Percentiles rank a stretch among this genome's conserved stretches.
These are phyloP conservation scores for Calonectria pseudoturangicola DNA, from an alignment of 2,329 filamentous ascomycete genomes.

Conservation along the genomic window DNA sequence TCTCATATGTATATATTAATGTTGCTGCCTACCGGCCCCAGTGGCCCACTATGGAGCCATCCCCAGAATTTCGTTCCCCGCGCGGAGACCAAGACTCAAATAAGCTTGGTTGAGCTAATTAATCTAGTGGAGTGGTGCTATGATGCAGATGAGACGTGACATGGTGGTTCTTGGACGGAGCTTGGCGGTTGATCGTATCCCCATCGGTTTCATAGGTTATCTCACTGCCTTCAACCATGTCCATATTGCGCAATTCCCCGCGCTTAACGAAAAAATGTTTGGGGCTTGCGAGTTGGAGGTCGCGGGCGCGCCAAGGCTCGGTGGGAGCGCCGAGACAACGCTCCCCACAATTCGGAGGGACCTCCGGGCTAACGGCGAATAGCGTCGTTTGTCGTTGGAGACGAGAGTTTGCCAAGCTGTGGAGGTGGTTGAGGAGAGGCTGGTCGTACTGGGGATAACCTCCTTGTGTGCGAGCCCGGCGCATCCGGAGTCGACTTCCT, in stretches of 20 bases:
- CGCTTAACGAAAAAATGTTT: constrained; percentile 3
- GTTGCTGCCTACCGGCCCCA: constrained; percentile 5
- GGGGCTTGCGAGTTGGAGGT: neutral
- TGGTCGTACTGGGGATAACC: constrained; percentile 5
- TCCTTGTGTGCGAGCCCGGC: neutral
- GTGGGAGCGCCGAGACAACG: neutral
- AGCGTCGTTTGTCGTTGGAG: neutral
- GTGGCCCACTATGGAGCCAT: constrained; percentile 1
- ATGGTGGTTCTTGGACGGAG: too few relatives aligned
- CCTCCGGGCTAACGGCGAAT: neutral
- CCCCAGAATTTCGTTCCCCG: neutral
- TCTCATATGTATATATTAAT: constrained; percentile 15
- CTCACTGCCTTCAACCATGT: neutral
- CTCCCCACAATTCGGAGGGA: constrained; percentile 3
- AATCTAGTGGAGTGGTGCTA: neutral
- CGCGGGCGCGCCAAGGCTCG: neutral
- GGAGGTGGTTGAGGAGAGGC: neutral
- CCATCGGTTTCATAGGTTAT: neutral
- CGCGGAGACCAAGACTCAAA: neutral
- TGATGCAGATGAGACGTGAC: neutral
- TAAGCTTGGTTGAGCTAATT: neutral
- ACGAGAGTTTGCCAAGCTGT: constrained; percentile 4
- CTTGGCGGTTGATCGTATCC: neutral
- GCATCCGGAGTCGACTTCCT: neutral
- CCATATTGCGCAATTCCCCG: neutral